phyloP scores from a whole-genome alignment of 306 rosid genomes.

The Malus asiatica region DNA sequence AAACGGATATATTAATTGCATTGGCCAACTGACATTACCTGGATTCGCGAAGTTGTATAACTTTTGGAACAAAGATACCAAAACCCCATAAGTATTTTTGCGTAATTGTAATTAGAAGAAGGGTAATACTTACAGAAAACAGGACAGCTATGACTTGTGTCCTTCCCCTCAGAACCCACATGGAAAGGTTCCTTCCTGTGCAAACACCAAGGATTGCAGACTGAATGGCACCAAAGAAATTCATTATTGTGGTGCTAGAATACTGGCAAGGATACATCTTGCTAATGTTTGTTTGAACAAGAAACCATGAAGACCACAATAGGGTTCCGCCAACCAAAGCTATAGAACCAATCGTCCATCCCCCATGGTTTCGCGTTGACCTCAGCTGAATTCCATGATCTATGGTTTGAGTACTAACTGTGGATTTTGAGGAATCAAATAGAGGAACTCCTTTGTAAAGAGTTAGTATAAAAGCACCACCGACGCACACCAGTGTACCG shows the following conservation, averaged over 20 bases:
- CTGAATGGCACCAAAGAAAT: constrained; percentile 79
- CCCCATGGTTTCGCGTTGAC: constrained; percentile 20
- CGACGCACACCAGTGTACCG: constrained; percentile 63
- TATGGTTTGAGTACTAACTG: constrained; percentile 1
- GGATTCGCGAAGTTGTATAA: background rate
- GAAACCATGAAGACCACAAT: constrained; percentile 81
- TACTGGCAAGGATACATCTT: constrained; percentile 76
- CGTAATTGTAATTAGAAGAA: background rate
- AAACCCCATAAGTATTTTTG: background rate
- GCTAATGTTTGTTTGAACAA: constrained; percentile 60
- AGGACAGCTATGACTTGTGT: constrained; percentile 50
- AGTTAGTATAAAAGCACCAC: constrained; percentile 57
- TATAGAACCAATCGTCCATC: constrained; percentile 64
- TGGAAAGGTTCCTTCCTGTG: constrained; percentile 37
- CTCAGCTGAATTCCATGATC: constrained; percentile 17
- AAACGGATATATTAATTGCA: no score
- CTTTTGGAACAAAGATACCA: background rate
- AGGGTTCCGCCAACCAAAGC: constrained; percentile 61
- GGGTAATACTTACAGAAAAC: constrained; percentile 50
- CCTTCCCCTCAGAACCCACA: constrained; percentile 67
- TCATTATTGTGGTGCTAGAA: constrained; percentile 82
- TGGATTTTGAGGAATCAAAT: constrained; percentile 24
- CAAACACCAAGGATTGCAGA: constrained; percentile 53
- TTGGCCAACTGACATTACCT: background rate
- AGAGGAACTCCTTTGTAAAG: constrained; percentile 59